Conservation (phyloP, 2,329 filamentous ascomycete genomes). For the Akanthomyces dipterigenus region DNA sequence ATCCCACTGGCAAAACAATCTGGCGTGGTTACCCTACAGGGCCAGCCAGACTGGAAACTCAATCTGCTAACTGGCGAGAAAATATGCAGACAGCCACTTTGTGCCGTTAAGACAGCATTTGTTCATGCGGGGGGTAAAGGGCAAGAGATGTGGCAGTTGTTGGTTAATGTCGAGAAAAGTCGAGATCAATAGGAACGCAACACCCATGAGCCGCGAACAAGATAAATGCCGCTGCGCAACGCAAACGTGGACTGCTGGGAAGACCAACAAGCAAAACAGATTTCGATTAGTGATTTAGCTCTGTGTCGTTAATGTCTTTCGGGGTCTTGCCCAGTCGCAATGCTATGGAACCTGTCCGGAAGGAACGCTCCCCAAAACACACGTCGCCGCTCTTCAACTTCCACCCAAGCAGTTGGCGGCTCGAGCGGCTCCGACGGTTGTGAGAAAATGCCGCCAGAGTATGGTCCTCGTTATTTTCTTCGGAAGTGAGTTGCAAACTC, state of each 20-base stretch:
- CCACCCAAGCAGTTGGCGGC: slow-evolving; percentile 24
- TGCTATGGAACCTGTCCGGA: slow-evolving; percentile 34
- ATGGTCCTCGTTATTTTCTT: not conserved
- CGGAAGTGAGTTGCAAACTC: slow-evolving; percentile 9
- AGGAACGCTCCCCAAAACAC: slow-evolving; percentile 37
- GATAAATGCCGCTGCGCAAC: no score
- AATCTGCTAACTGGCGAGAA: not conserved
- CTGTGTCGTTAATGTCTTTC: not conserved
- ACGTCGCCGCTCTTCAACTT: slow-evolving; percentile 31
- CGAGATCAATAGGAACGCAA: no score
- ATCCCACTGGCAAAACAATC: not conserved
- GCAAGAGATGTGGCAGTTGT: no score
- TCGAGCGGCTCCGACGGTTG: not conserved
- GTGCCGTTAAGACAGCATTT: not conserved
- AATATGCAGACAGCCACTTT: not conserved
- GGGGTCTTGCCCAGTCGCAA: slow-evolving; percentile 33
- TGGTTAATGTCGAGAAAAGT: no score
- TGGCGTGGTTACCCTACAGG: not conserved
- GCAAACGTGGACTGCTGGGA: no score
- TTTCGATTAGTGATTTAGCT: slow-evolving; percentile 24
- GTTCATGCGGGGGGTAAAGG: no score
- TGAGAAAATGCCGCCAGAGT: not conserved
- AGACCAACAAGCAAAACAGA: no score
- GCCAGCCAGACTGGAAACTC: not conserved
- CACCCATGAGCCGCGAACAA: no score